Percentiles rank a stretch among this genome's conserved stretches.
phyloP scores from a whole-genome alignment of 345 rosid species.

The Melaleuca quinquenervia region DNA sequence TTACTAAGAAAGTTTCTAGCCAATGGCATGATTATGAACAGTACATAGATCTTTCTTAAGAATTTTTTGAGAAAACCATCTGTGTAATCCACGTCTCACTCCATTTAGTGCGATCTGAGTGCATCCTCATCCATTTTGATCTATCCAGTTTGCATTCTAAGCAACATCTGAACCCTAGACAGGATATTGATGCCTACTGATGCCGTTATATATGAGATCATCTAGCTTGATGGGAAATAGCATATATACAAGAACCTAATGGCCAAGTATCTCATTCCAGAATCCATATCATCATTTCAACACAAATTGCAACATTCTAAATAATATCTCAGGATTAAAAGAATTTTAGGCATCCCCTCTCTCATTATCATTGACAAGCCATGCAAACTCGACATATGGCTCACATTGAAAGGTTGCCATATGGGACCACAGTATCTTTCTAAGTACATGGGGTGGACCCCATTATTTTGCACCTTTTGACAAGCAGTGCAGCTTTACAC shows the following conservation, averaged over 20 bases:
- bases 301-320: not conserved
- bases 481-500: not conserved
- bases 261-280: not conserved
- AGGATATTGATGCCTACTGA: not conserved
- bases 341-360: not conserved
- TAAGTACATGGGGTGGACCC: not conserved
- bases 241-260: not conserved
- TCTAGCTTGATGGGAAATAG: not conserved
- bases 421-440: not conserved
- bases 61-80: not conserved
- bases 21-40: not conserved
- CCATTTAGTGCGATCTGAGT: not conserved
- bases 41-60: not conserved
- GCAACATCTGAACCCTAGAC: not conserved
- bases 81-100: not conserved
- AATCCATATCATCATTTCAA: not conserved
- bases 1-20: not conserved
- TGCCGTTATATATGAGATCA: not conserved
- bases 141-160: not conserved
- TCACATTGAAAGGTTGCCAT: not conserved
- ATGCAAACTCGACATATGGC: not conserved
- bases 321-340: not conserved
- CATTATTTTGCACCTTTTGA: not conserved
- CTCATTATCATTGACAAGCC: not conserved
- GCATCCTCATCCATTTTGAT: not conserved